Evolutionary conservation across 768 basidiomycete genomes (phyloP), one percentile per base, ranked within the genome.

Genomic region (Rhodocollybia butyracea): DNA sequence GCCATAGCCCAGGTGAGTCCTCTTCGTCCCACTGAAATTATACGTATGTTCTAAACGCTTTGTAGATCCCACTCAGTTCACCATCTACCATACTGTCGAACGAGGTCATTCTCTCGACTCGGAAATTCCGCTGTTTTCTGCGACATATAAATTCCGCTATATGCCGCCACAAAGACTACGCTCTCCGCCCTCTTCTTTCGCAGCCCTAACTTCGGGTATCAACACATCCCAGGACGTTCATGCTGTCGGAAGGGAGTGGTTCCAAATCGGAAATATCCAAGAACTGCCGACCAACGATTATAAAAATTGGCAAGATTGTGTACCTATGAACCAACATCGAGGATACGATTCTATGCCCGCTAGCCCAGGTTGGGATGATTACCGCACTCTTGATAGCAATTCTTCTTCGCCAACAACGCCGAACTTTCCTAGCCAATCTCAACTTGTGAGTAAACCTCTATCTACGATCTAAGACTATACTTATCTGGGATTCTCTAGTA

Each of bases 61-160:
- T 12, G 17, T 57, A 89, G 88, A 90, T 67, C 84, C 86, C 21
- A 81, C 85, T 3, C 68, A 77, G 54, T 89, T 80, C 66, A 81
- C 78, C 2, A 86, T 90, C 62, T 69, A 82, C 40, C 88, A 90
- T 64, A 81, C 85, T 47, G 82, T 90, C 43, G 61, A 73, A 26
- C 70, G 73, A 54, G 70, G 5, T 26, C 51, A 24, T 26, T 12
- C 31, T 38, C 26, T 34, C 31, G 34, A 38, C n/a, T 19, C 12
- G 17, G 12, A 31, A 12, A 61, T 68, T 1, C 58, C 73, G 30
- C 69, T 83, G 48, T 86, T 84, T 67, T 82, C 81, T 12, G 83
- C 83, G 7, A 73, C 76, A 53, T 86, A 84, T 66, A 79, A 76
- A 60, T 86, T 86, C 69, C 72, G 66, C 29, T 83, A 79, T 57